Percentiles rank a stretch among this genome's conserved stretches.
Conservation (phyloP, 163 green algal species). For the Prototheca stagnorum region DNA sequence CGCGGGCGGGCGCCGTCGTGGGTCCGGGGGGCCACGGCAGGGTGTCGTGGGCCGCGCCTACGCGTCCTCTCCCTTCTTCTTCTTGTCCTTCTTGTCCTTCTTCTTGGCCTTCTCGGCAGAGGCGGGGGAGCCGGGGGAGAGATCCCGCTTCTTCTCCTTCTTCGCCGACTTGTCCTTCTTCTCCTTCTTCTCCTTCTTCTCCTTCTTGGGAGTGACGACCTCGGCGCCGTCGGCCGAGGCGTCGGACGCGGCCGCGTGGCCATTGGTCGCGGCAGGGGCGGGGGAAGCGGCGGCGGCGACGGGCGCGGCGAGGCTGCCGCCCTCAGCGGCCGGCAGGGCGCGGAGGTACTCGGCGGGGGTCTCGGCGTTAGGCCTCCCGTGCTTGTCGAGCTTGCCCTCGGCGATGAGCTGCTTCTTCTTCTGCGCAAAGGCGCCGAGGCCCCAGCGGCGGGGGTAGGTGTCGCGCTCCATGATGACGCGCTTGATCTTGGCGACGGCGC, state of each 20-base stretch:
- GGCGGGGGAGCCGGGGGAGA: background rate
- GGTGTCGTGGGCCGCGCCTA: too few relatives aligned
- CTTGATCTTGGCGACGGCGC: slow-evolving; percentile 95
- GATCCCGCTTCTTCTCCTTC: slow-evolving; percentile 23
- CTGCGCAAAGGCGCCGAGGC: slow-evolving; percentile 78
- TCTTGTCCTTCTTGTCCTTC: slow-evolving; percentile 28
- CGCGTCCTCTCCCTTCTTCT: slow-evolving; percentile 5
- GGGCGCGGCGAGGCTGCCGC: too few relatives aligned
- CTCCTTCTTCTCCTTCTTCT: slow-evolving; percentile 35
- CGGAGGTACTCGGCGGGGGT: slow-evolving; percentile 90
- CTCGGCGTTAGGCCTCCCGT: slow-evolving; percentile 81
- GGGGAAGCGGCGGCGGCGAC: slow-evolving; percentile 9
- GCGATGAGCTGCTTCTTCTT: slow-evolving; percentile 95
- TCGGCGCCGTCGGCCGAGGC: slow-evolving; percentile 3
- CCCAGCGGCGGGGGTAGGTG: slow-evolving; percentile 94
- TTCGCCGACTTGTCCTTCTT: slow-evolving; percentile 29
- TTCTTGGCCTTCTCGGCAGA: background rate
- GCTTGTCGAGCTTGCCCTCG: slow-evolving; percentile 92
- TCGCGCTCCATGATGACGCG: slow-evolving; percentile 98
- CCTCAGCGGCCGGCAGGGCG: slow-evolving; percentile 20
- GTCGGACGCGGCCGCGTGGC: slow-evolving; percentile 1
- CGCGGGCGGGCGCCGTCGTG: too few relatives aligned
- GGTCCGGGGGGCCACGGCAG: too few relatives aligned
- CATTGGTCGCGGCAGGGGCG: slow-evolving; percentile 10
- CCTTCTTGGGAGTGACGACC: slow-evolving; percentile 2